Percentiles rank a stretch among this genome's conserved stretches.
These are phyloP conservation scores for Russula earlei DNA, from an alignment of 768 basidiomycete species.

Conservation along the genomic window DNA sequence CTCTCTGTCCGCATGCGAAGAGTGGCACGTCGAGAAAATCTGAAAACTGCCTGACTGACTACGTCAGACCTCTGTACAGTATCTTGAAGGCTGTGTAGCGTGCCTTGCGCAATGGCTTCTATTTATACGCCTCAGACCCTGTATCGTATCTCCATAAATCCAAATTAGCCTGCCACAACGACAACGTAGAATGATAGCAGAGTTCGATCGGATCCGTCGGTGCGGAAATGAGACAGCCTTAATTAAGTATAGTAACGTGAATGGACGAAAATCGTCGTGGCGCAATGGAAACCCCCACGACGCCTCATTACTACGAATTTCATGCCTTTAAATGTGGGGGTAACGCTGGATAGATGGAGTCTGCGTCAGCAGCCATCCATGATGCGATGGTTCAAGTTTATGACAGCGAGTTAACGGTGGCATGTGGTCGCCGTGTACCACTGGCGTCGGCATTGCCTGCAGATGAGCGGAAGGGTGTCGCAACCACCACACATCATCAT, in stretches of 20 bases:
- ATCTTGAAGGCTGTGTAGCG: slow-evolving; percentile 21
- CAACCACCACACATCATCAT: slow-evolving; percentile 11
- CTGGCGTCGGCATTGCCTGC: slow-evolving; percentile 2
- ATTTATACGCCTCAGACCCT: neutral
- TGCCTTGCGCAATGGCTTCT: neutral
- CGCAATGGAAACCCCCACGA: too few species aligned
- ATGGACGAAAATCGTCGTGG: slow-evolving; percentile 3
- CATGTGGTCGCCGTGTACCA: slow-evolving; percentile 15
- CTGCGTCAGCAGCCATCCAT: slow-evolving; percentile 2
- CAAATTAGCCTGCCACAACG: slow-evolving; percentile 37
- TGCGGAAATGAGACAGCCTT: slow-evolving; percentile 24
- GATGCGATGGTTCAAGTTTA: neutral
- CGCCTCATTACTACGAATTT: too few species aligned
- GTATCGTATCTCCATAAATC: slow-evolving; percentile 24
- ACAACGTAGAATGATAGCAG: slow-evolving; percentile 32
- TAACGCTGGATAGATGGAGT: slow-evolving; percentile 16
- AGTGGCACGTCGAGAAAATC: slow-evolving; percentile 26
- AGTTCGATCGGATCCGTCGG: slow-evolving; percentile 3
- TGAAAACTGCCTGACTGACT: neutral
- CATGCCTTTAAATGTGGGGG: too few species aligned
- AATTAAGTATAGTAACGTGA: slow-evolving; percentile 20
- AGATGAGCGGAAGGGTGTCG: slow-evolving; percentile 2
- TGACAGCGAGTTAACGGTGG: slow-evolving; percentile 10
- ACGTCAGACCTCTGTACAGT: neutral
- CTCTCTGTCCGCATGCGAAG: slow-evolving; percentile 50